phyloP scores from a whole-genome alignment of 306 rosid species.

The Vigna reflexopilosa region DNA sequence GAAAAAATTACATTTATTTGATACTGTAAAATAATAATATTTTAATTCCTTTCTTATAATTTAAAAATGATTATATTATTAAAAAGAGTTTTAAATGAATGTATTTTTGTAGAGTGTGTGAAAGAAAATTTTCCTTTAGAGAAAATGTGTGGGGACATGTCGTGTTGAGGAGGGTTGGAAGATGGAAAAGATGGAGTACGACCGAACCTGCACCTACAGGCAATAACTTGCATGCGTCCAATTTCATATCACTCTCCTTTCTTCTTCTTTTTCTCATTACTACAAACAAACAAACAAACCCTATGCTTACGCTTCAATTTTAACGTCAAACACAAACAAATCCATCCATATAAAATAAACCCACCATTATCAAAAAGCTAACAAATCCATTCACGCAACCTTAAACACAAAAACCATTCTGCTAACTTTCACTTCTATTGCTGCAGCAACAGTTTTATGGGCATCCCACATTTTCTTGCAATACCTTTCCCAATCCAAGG shows the following conservation, averaged over 20 bases:
- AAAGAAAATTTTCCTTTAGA: too few species aligned
- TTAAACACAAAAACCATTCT: background rate
- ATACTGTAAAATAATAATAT: too few species aligned
- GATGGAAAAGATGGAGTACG: background rate
- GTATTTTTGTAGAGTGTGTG: too few species aligned
- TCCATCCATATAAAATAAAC: background rate
- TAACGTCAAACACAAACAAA: too few species aligned
- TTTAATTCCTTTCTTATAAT: too few species aligned
- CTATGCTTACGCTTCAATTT: too few species aligned
- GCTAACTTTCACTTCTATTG: too few species aligned
- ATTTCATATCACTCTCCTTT: background rate
- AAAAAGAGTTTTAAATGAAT: too few species aligned
- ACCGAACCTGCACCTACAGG: background rate
- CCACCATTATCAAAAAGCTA: background rate
- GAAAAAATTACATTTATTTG: too few species aligned
- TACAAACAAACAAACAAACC: too few species aligned
- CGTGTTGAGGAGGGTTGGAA: background rate
- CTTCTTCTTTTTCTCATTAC: background rate
- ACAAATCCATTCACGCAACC: background rate
- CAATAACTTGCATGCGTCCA: background rate
- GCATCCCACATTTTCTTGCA: conserved; percentile 48
- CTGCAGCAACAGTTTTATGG: conserved; percentile 38
- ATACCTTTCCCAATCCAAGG: conserved; percentile 53
- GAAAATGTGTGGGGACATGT: too few species aligned
- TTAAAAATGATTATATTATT: too few species aligned